Evolutionary conservation across 768 basidiomycete genomes (phyloP).

Genomic region (Rhizopogon sp.): DNA sequence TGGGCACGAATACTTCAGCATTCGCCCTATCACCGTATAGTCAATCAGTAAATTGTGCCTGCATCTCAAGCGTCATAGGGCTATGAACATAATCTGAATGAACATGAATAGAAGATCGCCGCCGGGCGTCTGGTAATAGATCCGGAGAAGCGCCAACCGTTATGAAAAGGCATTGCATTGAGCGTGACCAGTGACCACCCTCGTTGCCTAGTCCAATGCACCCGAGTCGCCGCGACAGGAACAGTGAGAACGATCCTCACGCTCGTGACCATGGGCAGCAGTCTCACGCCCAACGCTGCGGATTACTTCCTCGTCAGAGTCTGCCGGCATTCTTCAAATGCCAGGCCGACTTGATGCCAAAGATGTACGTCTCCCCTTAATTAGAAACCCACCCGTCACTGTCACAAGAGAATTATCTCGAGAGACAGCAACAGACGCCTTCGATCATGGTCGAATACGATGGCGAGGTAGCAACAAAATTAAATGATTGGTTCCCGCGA

Average conservation of each 20-base stretch:
- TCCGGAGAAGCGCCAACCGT: conserved; percentile 1
- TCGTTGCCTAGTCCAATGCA: conserved; percentile 1
- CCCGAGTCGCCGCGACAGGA: not conserved
- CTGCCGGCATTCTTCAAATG: not conserved
- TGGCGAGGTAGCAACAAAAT: not conserved
- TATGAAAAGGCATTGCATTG: conserved; percentile 2
- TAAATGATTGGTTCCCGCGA: conserved; percentile 1
- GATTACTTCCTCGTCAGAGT: not conserved
- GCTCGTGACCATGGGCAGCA: not conserved
- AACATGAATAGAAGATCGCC: not conserved
- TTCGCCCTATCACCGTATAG: conserved; percentile 43
- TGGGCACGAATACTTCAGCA: conserved; percentile 85
- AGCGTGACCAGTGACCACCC: conserved; percentile 4
- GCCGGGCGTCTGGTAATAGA: not conserved
- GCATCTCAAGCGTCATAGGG: conserved; percentile 11
- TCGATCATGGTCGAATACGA: not conserved
- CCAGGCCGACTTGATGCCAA: not conserved
- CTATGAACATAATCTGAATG: not conserved
- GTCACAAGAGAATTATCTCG: not conserved
- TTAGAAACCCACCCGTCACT: not conserved
- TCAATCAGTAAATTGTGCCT: conserved; percentile 25
- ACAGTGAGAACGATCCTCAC: not conserved
- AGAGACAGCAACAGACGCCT: not conserved
- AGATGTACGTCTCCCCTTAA: not conserved
- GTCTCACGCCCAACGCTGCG: not conserved